Conservation (phyloP, 176 grass and related monocot species). For the Guadua angustifolia region DNA sequence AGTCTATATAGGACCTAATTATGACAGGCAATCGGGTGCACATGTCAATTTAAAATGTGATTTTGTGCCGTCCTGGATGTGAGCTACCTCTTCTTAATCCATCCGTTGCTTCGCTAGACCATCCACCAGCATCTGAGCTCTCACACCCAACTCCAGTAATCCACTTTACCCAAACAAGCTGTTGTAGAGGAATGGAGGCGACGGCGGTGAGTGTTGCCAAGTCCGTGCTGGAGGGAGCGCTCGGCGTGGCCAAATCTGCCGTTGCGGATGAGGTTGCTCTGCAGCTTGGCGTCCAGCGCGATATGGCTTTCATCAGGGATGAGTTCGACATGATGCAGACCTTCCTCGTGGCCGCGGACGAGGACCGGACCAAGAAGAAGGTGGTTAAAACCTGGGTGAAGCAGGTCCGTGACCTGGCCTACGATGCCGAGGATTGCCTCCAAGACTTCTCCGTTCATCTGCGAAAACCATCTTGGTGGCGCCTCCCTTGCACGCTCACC, state of each 20-base stretch:
- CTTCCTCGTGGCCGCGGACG: neutral
- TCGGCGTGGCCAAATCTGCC: neutral
- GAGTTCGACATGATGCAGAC: slow-evolving; percentile 49
- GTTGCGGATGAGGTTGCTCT: slow-evolving; percentile 19
- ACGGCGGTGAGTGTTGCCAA: slow-evolving; percentile 6
- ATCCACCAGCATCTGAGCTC: too few species aligned
- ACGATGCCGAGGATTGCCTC: slow-evolving; percentile 44
- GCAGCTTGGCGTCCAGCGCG: slow-evolving; percentile 23
- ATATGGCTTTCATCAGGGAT: slow-evolving; percentile 26
- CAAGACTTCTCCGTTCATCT: neutral
- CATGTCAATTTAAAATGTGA: too few species aligned
- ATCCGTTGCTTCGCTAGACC: too few species aligned
- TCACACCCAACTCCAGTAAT: too few species aligned
- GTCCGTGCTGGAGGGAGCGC: slow-evolving; percentile 9
- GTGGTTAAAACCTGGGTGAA: slow-evolving; percentile 35
- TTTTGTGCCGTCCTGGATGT: too few species aligned
- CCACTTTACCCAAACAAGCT: too few species aligned
- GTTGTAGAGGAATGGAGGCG: slow-evolving; percentile 36
- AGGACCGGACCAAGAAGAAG: neutral
- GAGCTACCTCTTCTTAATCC: too few species aligned
- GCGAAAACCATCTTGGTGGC: neutral
- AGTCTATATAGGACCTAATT: too few species aligned
- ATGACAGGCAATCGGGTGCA: too few species aligned
- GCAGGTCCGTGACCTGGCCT: slow-evolving; percentile 45
- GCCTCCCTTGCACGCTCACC: neutral